These are phyloP conservation scores for Sisymbrium irio DNA, from an alignment of 345 rosid genomes.

Conservation along the genomic window DNA sequence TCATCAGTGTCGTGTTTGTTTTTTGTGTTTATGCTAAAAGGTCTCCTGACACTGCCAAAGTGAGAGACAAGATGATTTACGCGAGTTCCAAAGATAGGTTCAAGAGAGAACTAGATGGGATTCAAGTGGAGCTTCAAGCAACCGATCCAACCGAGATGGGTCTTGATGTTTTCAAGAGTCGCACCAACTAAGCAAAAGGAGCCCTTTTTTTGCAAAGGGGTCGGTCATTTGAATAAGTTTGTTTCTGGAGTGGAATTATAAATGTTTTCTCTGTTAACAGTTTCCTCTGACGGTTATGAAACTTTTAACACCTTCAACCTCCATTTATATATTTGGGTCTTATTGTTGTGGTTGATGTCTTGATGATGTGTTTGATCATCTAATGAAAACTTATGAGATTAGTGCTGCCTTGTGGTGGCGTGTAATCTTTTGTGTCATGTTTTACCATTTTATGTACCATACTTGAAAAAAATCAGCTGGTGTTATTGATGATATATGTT, in stretches of 20 bases:
- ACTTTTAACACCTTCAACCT: slow-evolving; percentile 6
- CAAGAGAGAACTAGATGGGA: slow-evolving; percentile 39
- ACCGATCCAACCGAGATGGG: slow-evolving; percentile 64
- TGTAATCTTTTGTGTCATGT: background rate
- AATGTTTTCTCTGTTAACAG: slow-evolving; percentile 24
- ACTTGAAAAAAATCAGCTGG: background rate
- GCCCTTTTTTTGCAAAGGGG: background rate
- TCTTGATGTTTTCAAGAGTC: slow-evolving; percentile 55
- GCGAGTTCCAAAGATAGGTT: slow-evolving; percentile 49
- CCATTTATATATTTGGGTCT: background rate
- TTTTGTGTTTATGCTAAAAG: slow-evolving; percentile 5
- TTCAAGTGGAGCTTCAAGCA: slow-evolving; percentile 61
- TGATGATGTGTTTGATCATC: slow-evolving; percentile 7
- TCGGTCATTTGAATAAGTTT: slow-evolving; percentile 20
- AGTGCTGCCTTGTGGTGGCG: background rate
- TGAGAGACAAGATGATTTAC: slow-evolving; percentile 39
- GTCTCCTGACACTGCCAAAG: slow-evolving; percentile 38
- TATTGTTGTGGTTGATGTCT: background rate
- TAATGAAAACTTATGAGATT: background rate
- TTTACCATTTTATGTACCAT: background rate
- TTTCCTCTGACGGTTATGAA: slow-evolving; percentile 17
- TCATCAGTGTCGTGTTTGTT: too few relatives aligned
- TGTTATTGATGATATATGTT: background rate
- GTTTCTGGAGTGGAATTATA: slow-evolving; percentile 20
- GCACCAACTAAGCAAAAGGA: slow-evolving; percentile 35